These are phyloP conservation scores for Pseudogymnoascus sp. DNA, from an alignment of 2,329 filamentous ascomycete genomes.

Conservation along the genomic window DNA sequence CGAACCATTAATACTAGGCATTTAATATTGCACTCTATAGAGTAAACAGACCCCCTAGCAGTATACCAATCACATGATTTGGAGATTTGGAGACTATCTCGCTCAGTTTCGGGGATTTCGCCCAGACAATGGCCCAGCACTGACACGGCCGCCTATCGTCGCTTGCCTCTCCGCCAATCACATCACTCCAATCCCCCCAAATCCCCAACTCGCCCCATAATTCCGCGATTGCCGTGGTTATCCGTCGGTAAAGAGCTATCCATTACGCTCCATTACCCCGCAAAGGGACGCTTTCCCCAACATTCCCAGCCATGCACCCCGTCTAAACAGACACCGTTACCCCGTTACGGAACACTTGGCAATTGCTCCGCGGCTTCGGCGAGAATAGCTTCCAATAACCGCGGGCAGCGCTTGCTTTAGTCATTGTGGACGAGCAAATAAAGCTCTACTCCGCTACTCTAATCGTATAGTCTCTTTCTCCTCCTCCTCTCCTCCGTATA, in stretches of 20 bases:
- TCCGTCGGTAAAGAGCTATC: conserved; percentile 4
- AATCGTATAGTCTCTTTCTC: background rate
- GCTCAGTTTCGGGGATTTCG: conserved; percentile 5
- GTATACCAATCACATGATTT: background rate
- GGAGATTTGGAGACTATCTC: conserved; percentile 1
- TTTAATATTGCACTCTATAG: background rate
- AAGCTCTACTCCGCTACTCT: background rate
- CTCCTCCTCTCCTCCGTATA: background rate
- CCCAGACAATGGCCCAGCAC: background rate
- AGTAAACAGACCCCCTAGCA: background rate
- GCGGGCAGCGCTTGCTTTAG: background rate
- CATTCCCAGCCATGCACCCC: background rate
- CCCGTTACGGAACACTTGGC: background rate
- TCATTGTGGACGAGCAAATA: background rate
- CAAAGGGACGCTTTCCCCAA: conserved; percentile 1
- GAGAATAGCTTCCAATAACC: background rate
- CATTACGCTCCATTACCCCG: conserved; percentile 2
- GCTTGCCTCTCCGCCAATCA: background rate
- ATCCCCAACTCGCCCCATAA: background rate
- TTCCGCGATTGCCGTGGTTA: background rate
- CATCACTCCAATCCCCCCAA: background rate
- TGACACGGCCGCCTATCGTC: background rate
- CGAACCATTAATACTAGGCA: background rate
- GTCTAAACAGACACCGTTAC: background rate
- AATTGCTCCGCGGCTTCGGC: background rate